Percentiles rank a stretch among this genome's conserved stretches.
phyloP scores from a whole-genome alignment of 2,329 filamentous ascomycete genomes.

The Alternaria postmessia region DNA sequence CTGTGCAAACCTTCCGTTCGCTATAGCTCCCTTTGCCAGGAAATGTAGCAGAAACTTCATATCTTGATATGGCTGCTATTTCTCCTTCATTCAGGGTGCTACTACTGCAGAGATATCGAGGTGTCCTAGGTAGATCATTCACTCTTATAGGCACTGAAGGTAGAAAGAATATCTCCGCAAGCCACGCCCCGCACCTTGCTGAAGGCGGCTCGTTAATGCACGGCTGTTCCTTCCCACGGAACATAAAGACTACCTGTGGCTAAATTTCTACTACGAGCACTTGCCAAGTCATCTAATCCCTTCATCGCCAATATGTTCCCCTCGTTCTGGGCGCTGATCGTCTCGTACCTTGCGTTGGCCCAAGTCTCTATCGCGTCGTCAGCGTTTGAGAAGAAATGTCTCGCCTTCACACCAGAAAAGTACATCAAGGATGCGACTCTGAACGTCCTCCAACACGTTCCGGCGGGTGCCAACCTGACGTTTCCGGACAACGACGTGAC shows the following conservation, averaged over 20 bases:
- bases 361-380: slow-evolving; percentile 2
- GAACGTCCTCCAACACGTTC: slow-evolving; percentile 43
- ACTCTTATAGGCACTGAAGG: not conserved
- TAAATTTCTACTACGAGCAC: not conserved
- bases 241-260: not conserved
- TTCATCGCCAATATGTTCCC: not conserved
- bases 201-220: not conserved
- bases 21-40: not conserved
- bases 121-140: not conserved
- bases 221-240: not conserved
- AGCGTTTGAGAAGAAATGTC: slow-evolving; percentile 26
- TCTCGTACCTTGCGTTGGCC: slow-evolving; percentile 8
- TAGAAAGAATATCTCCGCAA: not conserved
- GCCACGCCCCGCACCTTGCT: not conserved
- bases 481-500: slow-evolving; percentile 50
- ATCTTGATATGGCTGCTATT: not conserved
- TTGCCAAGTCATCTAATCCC: not conserved
- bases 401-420: slow-evolving; percentile 29
- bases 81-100: not conserved
- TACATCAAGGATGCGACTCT: slow-evolving; percentile 25
- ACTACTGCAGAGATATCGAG: not conserved
- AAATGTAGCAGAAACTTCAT: not conserved
- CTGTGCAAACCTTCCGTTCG: not conserved
- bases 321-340: not conserved
- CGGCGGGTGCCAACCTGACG: slow-evolving; percentile 49